Evolutionary conservation across 2,329 filamentous ascomycete species (phyloP), one percentile per base, ranked within the genome.

Genomic region (Triangularia verruculosa): DNA sequence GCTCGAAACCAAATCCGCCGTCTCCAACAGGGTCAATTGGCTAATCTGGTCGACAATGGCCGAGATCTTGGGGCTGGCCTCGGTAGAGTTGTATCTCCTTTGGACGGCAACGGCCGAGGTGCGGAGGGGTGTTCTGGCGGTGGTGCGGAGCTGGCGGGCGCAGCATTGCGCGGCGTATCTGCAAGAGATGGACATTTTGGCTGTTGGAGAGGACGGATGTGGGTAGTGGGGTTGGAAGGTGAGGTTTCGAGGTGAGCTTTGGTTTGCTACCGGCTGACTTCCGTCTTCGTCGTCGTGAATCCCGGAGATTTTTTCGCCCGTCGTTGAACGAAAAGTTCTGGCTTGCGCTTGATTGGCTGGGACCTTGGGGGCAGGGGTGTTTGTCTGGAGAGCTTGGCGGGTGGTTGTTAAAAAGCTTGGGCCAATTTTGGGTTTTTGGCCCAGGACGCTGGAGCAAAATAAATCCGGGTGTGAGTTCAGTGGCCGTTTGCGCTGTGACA

Each of bases 31-130:
- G 53, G 93, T 99, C 86, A 99, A 89, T 86, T 95, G 89, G 80
- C 94, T 96, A 79, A 99, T 99, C 80, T 99, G 93, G 78, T 99
- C 93, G 74, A 99, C 95, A 74, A 99, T 99, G 65, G 86, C 87
- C 72, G 89, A 79, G 73, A 99, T 97, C 86, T 99, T 99, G 68
- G 95, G 93, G 80, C 91, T 96, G 72, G 86, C 87, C 72, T 93
- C 90, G 72, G 92, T 93, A 67, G 92, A 94, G 79, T 95, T 91
- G 90, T 92, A 93, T 86, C 95, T 88, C 80, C 90, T 87, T 77
- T 80, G 80, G 61, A 80, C 67, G 67, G 78, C 72, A 57, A 78
- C 76, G 62, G 83, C 79, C 68, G 78, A 70, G 74, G 71, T 65
- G 67, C 81, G 74, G 69, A 75, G 70, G 25, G 51, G 22, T 25